These are phyloP conservation scores for Chytriomyces confervae DNA, from an alignment of 192 early-diverging fungal species.

Conservation along the genomic window DNA sequence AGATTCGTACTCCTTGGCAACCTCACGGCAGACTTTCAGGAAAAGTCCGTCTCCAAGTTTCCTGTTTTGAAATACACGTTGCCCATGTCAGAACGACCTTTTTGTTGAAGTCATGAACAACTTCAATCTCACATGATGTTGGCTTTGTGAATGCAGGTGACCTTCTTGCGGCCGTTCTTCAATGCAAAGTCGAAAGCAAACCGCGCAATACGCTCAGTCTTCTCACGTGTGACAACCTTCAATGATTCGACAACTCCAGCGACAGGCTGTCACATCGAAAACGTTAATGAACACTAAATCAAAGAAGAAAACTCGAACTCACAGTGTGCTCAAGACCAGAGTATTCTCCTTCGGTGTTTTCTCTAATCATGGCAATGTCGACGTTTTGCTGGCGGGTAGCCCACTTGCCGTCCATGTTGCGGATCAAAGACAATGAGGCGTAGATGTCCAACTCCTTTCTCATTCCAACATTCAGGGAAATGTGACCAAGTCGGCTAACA, in stretches of 20 bases:
- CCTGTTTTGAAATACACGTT: conserved; percentile 48
- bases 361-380: conserved; percentile 98
- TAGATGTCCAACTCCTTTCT: conserved; percentile 99
- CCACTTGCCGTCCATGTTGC: conserved; percentile 83
- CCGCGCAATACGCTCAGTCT: conserved; percentile 98
- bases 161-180: conserved; percentile 97
- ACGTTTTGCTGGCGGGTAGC: conserved; percentile 90
- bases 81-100: not conserved
- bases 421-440: conserved; percentile 90
- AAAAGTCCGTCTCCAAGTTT: conserved; percentile 99
- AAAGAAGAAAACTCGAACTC: conserved; percentile 18
- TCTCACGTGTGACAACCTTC: conserved; percentile 95
- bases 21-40: conserved; percentile 94
- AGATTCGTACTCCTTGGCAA: conserved; percentile 90
- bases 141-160: conserved; percentile 99
- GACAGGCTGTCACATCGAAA: conserved; percentile 68
- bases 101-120: not conserved
- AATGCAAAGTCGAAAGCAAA: conserved; percentile 99
- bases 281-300: conserved; percentile 12
- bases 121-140: conserved; percentile 87
- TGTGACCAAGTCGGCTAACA: conserved; percentile 81
- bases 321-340: conserved; percentile 96
- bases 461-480: conserved; percentile 95
- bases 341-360: conserved; percentile 99
- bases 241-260: conserved; percentile 98